Evolutionary conservation across 225 moss, liverwort and hornwort species (phyloP), one percentile per base, ranked within the genome.

Genomic region (Asterella californica): DNA sequence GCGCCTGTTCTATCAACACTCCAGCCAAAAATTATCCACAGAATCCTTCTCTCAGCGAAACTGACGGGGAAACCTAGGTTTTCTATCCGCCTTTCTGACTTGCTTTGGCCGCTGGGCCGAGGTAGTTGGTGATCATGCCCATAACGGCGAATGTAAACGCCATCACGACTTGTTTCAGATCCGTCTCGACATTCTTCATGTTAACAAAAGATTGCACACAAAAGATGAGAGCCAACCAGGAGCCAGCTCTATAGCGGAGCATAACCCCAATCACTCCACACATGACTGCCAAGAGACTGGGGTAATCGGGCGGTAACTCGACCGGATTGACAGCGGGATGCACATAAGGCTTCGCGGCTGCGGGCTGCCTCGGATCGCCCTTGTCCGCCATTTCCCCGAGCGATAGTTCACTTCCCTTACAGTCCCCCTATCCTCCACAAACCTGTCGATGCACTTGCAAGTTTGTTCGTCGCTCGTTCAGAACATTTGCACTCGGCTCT

Each of bases 151-250:
- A 94, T 86, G 95, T 95, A 8, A 87, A 81, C 22, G 94, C 97
- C 97, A 95, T 99, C 54, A 99, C 75, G 68, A 95, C 91, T 79
- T 99, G 97, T 82, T 97, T 97, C 84, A 99, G 76, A 83, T 99
- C 97, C 47, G 89, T 87, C 74, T 99, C 95, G 30, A 90, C 83
- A 84, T 89, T 99, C 85, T 91, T 95, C 93, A 95, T 93, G 81
- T 95, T 90, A 37, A 90, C 89, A 9, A 92, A 88, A 46, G 94
- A 84, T 80, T 99, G 93, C 5, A 90, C 88, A 61, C 95, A 87
- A 84, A 89, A 94, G 76, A 99, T 92, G 81, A 95, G 84, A 25
- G 93, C 93, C 75, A 99, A 85, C 94, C 91, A 95, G 5, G 94
- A 93, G 45, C 93, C 93, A 25, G 87, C 48, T 79, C 89, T 87